Conservation (phyloP, 345 rosid genomes). For the Pugionium dolabratum region DNA sequence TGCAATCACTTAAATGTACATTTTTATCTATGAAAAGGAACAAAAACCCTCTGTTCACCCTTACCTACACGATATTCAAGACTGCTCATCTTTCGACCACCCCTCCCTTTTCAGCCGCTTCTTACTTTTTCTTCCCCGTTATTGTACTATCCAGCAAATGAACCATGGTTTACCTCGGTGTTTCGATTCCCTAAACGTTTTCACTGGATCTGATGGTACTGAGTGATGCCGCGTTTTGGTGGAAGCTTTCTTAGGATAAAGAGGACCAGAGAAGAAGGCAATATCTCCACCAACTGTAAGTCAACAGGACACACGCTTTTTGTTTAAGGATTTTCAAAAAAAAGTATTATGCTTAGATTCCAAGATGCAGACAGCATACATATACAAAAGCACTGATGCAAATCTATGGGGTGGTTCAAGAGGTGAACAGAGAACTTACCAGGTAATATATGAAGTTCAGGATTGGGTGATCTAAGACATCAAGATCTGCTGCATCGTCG, state of each 20-base stretch:
- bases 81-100: background rate
- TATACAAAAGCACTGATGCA: background rate
- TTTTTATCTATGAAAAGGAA: conserved; percentile 25
- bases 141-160: background rate
- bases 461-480: conserved; percentile 69
- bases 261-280: conserved; percentile 75
- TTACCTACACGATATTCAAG: conserved; percentile 20
- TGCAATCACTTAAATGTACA: conserved; percentile 29
- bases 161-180: conserved; percentile 8
- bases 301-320: conserved; percentile 1
- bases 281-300: conserved; percentile 70
- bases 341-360: background rate
- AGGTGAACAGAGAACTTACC: conserved; percentile 43
- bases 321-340: conserved; percentile 7
- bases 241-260: conserved; percentile 79
- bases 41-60: conserved; percentile 12
- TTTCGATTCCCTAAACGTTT: background rate
- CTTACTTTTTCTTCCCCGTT: background rate
- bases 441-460: conserved; percentile 65
- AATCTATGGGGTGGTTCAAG: conserved; percentile 4
- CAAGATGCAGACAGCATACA: background rate
- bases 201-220: conserved; percentile 68
- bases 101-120: background rate
- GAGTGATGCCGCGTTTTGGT: conserved; percentile 68
- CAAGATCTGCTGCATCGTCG: conserved; percentile 55